Conservation (phyloP, 371 early-diverging fungal species). For the Apophysomyces elegans region DNA sequence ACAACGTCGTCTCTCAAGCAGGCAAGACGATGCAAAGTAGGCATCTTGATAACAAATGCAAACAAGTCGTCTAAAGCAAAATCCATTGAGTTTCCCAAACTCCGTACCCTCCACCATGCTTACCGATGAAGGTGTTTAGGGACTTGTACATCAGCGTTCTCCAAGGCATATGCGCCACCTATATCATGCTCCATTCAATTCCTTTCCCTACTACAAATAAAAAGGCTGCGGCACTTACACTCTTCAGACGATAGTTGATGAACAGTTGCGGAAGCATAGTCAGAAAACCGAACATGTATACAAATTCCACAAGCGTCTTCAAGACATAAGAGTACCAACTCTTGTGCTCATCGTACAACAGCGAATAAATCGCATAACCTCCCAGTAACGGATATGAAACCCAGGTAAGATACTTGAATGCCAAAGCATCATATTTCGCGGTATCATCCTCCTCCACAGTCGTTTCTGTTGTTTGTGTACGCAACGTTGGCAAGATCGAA, state of each 20-base stretch:
- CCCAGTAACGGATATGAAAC: slow-evolving; percentile 80
- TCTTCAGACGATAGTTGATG: slow-evolving; percentile 93
- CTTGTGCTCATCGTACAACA: slow-evolving; percentile 87
- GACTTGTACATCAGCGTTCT: slow-evolving; percentile 94
- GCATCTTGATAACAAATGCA: slow-evolving; percentile 96
- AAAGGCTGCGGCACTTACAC: slow-evolving; percentile 50
- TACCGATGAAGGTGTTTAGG: slow-evolving; percentile 86
- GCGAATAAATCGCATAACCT: slow-evolving; percentile 85
- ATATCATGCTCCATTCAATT: neutral
- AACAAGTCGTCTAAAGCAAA: slow-evolving; percentile 81
- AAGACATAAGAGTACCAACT: slow-evolving; percentile 93
- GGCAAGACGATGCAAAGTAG: slow-evolving; percentile 90
- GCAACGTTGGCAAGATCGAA: slow-evolving; percentile 40
- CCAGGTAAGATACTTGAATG: slow-evolving; percentile 85
- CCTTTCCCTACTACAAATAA: neutral
- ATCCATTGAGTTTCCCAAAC: neutral
- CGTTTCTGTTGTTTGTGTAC: slow-evolving; percentile 32
- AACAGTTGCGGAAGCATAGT: slow-evolving; percentile 93
- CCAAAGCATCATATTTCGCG: slow-evolving; percentile 87
- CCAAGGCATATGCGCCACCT: slow-evolving; percentile 94
- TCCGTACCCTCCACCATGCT: neutral
- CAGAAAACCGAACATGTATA: slow-evolving; percentile 88
- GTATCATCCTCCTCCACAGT: slow-evolving; percentile 78
- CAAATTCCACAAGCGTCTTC: slow-evolving; percentile 85
- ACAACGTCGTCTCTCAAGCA: slow-evolving; percentile 90